Conservation (phyloP, 176 grass and related monocot species). For the Calamus simplicifolius region DNA sequence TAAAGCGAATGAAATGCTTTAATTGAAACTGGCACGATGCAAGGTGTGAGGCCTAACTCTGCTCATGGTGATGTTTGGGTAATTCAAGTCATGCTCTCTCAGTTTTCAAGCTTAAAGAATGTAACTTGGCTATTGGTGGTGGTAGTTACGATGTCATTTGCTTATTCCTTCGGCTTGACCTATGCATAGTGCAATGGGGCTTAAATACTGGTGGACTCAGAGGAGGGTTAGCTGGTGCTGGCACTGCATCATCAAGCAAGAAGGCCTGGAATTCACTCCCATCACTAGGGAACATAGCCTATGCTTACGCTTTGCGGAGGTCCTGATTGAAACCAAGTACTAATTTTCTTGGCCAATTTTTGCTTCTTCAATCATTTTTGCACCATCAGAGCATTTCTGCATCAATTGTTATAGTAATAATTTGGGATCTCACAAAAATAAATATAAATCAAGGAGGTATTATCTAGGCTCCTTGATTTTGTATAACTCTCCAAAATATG, state of each 20-base stretch:
- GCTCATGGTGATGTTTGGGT: constrained; percentile 55
- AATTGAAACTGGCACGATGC: constrained; percentile 27
- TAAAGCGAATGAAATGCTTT: constrained; percentile 49
- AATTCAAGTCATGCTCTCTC: constrained; percentile 62
- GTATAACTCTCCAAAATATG: no score
- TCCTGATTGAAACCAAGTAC: constrained; percentile 82
- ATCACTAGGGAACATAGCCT: constrained; percentile 80
- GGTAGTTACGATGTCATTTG: constrained; percentile 70
- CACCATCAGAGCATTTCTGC: no score
- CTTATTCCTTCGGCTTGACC: constrained; percentile 61
- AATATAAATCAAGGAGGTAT: no score
- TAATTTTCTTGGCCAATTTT: no score
- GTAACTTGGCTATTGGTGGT: constrained; percentile 64
- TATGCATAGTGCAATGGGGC: constrained; percentile 39
- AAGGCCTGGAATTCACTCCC: constrained; percentile 63
- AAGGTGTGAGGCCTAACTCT: constrained; percentile 34
- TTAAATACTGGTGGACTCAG: constrained; percentile 21
- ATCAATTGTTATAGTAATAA: no score
- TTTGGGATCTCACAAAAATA: no score
- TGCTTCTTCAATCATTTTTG: no score
- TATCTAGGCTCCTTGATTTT: no score
- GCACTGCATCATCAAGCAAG: constrained; percentile 21
- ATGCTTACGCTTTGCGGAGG: constrained; percentile 87
- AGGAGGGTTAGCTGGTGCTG: constrained; percentile 28
- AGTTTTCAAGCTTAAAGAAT: constrained; percentile 73